These are phyloP conservation scores for Colletotrichum shisoi DNA, from an alignment of 2,329 filamentous ascomycete species.

Conservation along the genomic window DNA sequence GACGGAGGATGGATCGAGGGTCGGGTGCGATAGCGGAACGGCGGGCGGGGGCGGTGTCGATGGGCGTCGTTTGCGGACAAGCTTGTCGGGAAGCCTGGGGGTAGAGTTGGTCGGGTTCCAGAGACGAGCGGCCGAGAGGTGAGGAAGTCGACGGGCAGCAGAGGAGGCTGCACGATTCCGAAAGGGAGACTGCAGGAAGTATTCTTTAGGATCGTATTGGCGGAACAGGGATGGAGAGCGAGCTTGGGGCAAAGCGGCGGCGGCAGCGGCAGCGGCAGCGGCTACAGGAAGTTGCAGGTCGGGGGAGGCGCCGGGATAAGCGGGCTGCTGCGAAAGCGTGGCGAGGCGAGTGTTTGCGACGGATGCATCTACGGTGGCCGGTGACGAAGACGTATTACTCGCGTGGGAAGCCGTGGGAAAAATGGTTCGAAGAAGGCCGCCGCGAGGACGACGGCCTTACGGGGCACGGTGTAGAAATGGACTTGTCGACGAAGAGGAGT, in stretches of 20 bases:
- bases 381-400: slow-evolving; percentile 38
- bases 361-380: slow-evolving; percentile 46
- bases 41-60: slow-evolving; percentile 64
- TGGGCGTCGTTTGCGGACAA: slow-evolving; percentile 55
- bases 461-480: slow-evolving; percentile 35
- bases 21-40: slow-evolving; percentile 59
- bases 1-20: slow-evolving; percentile 50
- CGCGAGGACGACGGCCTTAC: slow-evolving; percentile 59
- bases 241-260: slow-evolving; percentile 31
- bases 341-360: slow-evolving; percentile 44
- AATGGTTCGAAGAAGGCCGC: slow-evolving; percentile 51
- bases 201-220: slow-evolving; percentile 39
- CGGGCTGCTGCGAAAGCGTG: slow-evolving; percentile 47
- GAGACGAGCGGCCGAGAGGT: slow-evolving; percentile 59
- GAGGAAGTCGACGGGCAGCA: slow-evolving; percentile 49
- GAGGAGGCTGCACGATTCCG: slow-evolving; percentile 51
- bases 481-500: slow-evolving; percentile 31
- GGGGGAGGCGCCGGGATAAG: slow-evolving; percentile 44
- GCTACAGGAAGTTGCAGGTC: slow-evolving; percentile 33
- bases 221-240: slow-evolving; percentile 37
- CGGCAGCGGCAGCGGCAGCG: slow-evolving; percentile 33
- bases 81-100: slow-evolving; percentile 51
- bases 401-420: slow-evolving; percentile 61
- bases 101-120: slow-evolving; percentile 70
- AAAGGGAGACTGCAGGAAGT: slow-evolving; percentile 53